These are phyloP conservation scores for Alliaria petiolata DNA, from an alignment of 345 rosid species.

Conservation along the genomic window DNA sequence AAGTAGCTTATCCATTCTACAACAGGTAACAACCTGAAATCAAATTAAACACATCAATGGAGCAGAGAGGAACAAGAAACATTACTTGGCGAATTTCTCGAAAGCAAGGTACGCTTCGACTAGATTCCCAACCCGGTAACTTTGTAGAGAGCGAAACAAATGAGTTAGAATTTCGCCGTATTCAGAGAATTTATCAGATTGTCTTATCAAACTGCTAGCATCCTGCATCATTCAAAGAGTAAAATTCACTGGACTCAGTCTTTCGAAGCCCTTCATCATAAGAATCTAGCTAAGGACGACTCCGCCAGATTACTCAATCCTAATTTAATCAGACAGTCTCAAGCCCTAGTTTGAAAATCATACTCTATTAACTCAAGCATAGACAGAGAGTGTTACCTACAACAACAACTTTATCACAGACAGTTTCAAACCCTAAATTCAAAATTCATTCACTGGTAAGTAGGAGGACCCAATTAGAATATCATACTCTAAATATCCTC, in stretches of 20 bases:
- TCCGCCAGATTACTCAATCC: neutral
- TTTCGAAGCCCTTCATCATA: neutral
- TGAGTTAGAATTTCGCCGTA: slow-evolving; percentile 61
- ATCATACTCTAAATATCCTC: neutral
- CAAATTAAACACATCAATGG: neutral
- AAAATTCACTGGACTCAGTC: neutral
- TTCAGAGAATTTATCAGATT: slow-evolving; percentile 70
- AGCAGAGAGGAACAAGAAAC: slow-evolving; percentile 6
- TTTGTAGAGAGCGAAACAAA: slow-evolving; percentile 76
- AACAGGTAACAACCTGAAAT: neutral
- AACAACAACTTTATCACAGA: too few species aligned
- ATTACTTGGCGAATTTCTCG: slow-evolving; percentile 82
- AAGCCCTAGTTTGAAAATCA: neutral
- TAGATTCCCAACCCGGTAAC: slow-evolving; percentile 58
- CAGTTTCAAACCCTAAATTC: neutral
- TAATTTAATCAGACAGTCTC: neutral
- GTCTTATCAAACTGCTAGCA: slow-evolving; percentile 64
- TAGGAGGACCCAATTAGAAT: neutral
- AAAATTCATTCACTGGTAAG: neutral
- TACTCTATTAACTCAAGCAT: neutral
- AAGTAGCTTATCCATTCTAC: neutral
- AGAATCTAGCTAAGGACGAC: neutral
- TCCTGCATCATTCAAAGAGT: slow-evolving; percentile 43
- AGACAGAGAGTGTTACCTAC: neutral
- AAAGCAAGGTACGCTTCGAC: slow-evolving; percentile 72